Percentiles rank a stretch among this genome's conserved stretches.
Evolutionary conservation across 768 basidiomycete genomes (phyloP).

Genomic region (Phylloporus rhodoxanthus): DNA sequence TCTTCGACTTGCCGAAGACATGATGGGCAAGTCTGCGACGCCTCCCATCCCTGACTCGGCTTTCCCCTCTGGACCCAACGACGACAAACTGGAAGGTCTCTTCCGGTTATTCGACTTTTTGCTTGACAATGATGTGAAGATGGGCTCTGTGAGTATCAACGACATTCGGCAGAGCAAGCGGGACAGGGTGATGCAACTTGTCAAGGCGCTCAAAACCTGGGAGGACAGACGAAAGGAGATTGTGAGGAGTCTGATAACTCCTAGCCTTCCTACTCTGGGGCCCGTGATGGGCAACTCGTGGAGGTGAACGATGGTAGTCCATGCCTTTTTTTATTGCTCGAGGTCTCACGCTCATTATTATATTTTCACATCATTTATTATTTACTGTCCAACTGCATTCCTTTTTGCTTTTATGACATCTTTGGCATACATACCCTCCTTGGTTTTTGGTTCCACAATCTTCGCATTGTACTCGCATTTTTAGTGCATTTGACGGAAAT

Average conservation of each 20-base stretch:
- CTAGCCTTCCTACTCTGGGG: constrained; percentile 11
- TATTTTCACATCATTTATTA: constrained; percentile 6
- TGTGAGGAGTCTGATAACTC: constrained; percentile 39
- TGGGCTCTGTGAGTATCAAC: constrained; percentile 90
- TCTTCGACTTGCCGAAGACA: constrained; percentile 78
- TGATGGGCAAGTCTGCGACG: constrained; percentile 57
- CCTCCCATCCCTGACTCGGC: constrained; percentile 75
- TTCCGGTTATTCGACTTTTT: constrained; percentile 90
- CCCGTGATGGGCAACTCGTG: constrained; percentile 3
- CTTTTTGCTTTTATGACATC: background rate
- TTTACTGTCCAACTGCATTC: background rate
- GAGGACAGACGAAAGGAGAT: constrained; percentile 67
- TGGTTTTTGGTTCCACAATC: background rate
- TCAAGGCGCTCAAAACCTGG: constrained; percentile 73
- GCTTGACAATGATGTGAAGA: constrained; percentile 85
- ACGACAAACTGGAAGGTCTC: constrained; percentile 82
- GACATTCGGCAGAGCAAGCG: constrained; percentile 80
- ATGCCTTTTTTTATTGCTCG: background rate
- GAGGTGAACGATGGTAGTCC: background rate
- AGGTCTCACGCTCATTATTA: constrained; percentile 19
- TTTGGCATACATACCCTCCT: constrained; percentile 6
- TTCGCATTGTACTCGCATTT: constrained; percentile 10
- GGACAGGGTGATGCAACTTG: constrained; percentile 74
- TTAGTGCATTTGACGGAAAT: constrained; percentile 6
- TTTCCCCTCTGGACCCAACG: constrained; percentile 60